Evolutionary conservation across 2,329 filamentous ascomycete genomes (phyloP).

Genomic region (Diaporthe australafricana): DNA sequence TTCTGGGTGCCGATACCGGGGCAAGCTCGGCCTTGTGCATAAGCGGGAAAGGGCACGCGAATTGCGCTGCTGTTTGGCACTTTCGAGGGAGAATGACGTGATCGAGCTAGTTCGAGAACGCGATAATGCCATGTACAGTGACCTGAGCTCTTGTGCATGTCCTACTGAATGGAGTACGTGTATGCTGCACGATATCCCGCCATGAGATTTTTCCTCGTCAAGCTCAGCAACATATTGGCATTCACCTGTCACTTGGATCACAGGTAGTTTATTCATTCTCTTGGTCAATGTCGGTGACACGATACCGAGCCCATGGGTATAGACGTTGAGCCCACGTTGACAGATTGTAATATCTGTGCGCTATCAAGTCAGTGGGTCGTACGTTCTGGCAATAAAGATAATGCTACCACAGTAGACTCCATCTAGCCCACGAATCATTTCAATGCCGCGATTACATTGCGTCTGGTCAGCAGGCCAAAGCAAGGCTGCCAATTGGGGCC

Average conservation of each 20-base stretch:
- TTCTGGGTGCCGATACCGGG: slow-evolving; percentile 29
- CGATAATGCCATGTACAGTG: neutral
- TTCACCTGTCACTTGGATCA: no score
- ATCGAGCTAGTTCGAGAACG: neutral
- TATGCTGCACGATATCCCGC: no score
- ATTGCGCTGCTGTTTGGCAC: slow-evolving; percentile 3
- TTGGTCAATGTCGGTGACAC: no score
- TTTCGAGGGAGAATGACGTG: slow-evolving; percentile 18
- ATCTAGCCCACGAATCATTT: neutral
- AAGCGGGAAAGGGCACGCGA: neutral
- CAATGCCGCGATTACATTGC: neutral
- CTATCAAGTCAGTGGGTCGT: neutral
- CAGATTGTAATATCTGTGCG: neutral
- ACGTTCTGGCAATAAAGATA: neutral
- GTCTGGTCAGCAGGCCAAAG: neutral
- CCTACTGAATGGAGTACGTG: no score
- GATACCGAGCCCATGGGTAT: no score
- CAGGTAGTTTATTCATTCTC: no score
- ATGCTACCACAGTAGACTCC: neutral
- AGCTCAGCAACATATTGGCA: no score
- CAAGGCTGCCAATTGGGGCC: no score
- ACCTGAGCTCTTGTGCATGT: slow-evolving; percentile 3
- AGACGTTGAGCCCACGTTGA: neutral
- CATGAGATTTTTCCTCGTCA: no score
- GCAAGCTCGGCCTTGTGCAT: slow-evolving; percentile 15